A percentile compares a stretch with the other conserved stretches of the same genome.
Evolutionary conservation across 345 rosid genomes (phyloP).

Genomic region (Aquilaria malaccensis): DNA sequence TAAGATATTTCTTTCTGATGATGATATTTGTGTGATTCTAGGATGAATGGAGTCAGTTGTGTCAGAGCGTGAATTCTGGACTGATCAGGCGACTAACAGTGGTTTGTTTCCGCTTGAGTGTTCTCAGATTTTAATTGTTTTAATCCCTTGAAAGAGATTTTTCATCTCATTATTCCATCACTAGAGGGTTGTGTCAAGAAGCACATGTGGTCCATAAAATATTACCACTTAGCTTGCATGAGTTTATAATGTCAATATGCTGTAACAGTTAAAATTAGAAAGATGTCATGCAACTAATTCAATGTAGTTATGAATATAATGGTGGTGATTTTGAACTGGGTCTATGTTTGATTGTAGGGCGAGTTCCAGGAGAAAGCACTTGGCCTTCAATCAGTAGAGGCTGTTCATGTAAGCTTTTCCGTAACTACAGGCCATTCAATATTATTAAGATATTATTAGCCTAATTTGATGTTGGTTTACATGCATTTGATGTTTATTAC

Average conservation of each 20-base stretch:
- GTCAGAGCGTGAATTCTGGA: slow-evolving; percentile 62
- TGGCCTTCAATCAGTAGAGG: slow-evolving; percentile 48
- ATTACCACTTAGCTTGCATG: not conserved
- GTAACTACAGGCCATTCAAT: slow-evolving; percentile 4
- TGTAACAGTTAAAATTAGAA: not conserved
- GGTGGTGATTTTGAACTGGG: too few species aligned
- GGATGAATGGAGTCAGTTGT: slow-evolving; percentile 72
- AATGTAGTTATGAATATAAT: too few species aligned
- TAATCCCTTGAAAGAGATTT: too few species aligned
- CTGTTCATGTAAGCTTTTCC: slow-evolving; percentile 45
- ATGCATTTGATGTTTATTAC: slow-evolving; percentile 4
- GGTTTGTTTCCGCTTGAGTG: slow-evolving; percentile 20
- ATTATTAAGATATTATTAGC: not conserved
- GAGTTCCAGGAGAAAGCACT: slow-evolving; percentile 60
- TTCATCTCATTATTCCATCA: too few species aligned
- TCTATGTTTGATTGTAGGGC: slow-evolving; percentile 30
- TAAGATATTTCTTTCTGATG: not conserved
- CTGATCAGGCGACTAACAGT: slow-evolving; percentile 53
- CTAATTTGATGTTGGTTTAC: not conserved
- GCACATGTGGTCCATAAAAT: slow-evolving; percentile 12
- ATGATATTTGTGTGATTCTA: slow-evolving; percentile 24
- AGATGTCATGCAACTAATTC: not conserved
- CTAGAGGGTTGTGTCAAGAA: not conserved
- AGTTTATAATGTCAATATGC: too few species aligned
- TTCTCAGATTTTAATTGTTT: too few species aligned